phyloP scores from a whole-genome alignment of 1,139 yeast species.

The Saccharomyces hybrid region DNA sequence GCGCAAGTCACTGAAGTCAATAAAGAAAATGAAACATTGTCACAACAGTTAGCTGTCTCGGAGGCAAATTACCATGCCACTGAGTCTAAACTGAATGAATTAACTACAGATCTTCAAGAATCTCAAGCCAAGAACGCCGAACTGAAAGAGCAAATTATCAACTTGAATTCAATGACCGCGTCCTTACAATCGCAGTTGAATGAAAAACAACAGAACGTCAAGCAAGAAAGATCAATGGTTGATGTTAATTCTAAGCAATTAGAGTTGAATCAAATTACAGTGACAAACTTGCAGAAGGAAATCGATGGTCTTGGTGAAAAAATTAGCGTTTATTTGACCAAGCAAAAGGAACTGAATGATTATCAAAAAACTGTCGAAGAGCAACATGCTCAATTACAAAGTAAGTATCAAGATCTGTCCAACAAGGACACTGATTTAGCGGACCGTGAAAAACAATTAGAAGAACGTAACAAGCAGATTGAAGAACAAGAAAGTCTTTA shows the following conservation, averaged over 20 bases:
- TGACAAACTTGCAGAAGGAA: constrained; percentile 40
- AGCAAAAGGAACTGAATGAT: constrained; percentile 36
- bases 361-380: constrained; percentile 32
- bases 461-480: constrained; percentile 27
- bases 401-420: constrained; percentile 28
- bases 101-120: constrained; percentile 52
- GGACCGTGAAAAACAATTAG: constrained; percentile 32
- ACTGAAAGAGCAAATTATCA: constrained; percentile 60
- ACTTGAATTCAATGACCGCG: constrained; percentile 57
- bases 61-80: constrained; percentile 77
- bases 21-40: constrained; percentile 63
- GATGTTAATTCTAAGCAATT: constrained; percentile 65
- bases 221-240: constrained; percentile 53
- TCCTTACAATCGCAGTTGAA: constrained; percentile 52
- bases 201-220: constrained; percentile 44
- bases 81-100: constrained; percentile 56
- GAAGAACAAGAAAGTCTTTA: constrained; percentile 34
- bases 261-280: constrained; percentile 46
- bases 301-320: constrained; percentile 38
- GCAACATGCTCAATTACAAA: constrained; percentile 37
- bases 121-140: constrained; percentile 59
- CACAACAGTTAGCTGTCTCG: constrained; percentile 68
- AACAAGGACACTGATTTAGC: constrained; percentile 20
- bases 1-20: constrained; percentile 48
- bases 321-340: constrained; percentile 22